Conservation (phyloP, 2,329 filamentous ascomycete species). For the Didymella arachidicola region DNA sequence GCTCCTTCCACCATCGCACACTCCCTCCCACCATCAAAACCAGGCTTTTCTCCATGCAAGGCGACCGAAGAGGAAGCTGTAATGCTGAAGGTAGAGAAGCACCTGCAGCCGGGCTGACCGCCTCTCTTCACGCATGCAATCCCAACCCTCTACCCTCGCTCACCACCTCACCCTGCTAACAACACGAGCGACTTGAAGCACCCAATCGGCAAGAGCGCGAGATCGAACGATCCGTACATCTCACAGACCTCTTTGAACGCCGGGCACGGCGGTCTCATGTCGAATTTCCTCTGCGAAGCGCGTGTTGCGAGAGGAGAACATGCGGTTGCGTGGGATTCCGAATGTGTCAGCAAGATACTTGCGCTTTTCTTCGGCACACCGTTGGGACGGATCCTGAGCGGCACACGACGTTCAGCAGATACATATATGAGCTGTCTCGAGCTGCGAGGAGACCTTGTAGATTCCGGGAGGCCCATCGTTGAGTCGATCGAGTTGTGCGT, state of each 20-base stretch:
- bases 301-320: no score
- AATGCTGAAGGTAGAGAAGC: not conserved
- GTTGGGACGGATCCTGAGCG: no score
- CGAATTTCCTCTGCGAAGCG: no score
- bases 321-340: no score
- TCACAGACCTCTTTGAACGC: no score
- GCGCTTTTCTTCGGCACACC: no score
- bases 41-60: constrained; percentile 5
- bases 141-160: not conserved
- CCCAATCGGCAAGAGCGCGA: no score
- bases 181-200: no score
- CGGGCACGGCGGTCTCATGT: no score
- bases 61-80: not conserved
- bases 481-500: not conserved
- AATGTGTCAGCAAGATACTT: no score
- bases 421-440: not conserved
- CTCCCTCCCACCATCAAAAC: not conserved
- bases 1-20: constrained; percentile 10
- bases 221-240: no score
- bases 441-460: not conserved
- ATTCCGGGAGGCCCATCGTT: not conserved
- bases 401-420: not conserved
- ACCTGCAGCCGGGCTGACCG: not conserved
- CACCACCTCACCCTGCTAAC: not conserved
- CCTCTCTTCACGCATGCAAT: not conserved